Base-by-base conservation (phyloP, 2,329 filamentous ascomycete species). In the Aspergillus glaucus region DNA sequence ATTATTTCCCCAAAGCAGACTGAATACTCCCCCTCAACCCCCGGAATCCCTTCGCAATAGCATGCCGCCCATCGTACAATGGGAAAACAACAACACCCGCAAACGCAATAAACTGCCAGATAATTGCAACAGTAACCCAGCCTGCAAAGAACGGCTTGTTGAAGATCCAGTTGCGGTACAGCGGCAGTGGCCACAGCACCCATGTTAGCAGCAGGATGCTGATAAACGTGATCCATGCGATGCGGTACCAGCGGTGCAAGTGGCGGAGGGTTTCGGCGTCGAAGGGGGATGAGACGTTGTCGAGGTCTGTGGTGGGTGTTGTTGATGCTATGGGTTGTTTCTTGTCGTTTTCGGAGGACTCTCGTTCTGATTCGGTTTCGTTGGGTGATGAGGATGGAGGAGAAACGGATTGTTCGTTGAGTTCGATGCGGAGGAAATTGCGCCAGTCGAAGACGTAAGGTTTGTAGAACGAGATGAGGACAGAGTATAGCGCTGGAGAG, bases 91-190 rank as follows among this genome's bases (percentile, higher is more conserved):
- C 69, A 0, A 78, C 75, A 0, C 71, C 70, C 6, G 64, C 58
- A 43, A 78, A 71, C 0, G 75, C 74, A 39, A 68, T 60, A 50
- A 77, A 78, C 44, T 76, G 73, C 74, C 74, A 77, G 0, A 74
- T 59, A 3, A 77, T 72, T 0, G 73, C 67, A 3, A 76, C 68
- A 0, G 65, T 62, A 0, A 69, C 65, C 74, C 74, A 77, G 0
- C 72, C 70, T 1, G 62, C 61, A 55, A 77, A 77, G 50, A 77
- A 77, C 0, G 63, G 56, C 54, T 68, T 69, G 0, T 67, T 75
- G 51, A 78, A 78, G 36, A 78, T 68, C 46, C 72, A 78, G 43
- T 66, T 52, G 0, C 75, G 69, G 52, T 78, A 78, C 4, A 78
- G 62, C 19, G 75, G 75, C 60, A 79, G 63, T 0, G 75, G 75